Evolutionary conservation across 306 rosid genomes (phyloP), one percentile per base, ranked within the genome.

Genomic region (Trichosanthes cucumerina): DNA sequence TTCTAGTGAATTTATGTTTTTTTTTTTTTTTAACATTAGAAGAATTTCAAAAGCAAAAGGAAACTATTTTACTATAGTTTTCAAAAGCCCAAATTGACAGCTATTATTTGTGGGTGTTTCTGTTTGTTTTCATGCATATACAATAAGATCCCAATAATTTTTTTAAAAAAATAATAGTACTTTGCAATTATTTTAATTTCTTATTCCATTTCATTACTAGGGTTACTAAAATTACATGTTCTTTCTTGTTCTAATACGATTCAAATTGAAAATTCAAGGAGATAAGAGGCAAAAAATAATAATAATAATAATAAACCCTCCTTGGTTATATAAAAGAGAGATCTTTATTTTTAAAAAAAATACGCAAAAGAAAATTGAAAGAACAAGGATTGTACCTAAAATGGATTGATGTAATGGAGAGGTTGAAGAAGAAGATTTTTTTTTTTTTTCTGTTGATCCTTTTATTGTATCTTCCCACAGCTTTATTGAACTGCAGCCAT

Each of bases 401-500:
- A 66, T 26, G 69, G 69, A 13, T 64, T 68, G 75, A 41, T 8
- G 46, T 0, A 19, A 5, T 43, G 23, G 19, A 43, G 16, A 43
- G 75, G 28, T 69, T 23, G 53, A 69, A 43, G 74, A 65, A 34
- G 73, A 36, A 36, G 21, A 59, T 59, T 26, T 34, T 14, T 64
- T 33, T 19, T 26, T 77, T 59, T 24, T 58, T 59, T 1, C 33
- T 16, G 21, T 83, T 88, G 92, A 85, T 84, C 86, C 88, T 84
- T 68, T 44, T 78, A 85, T 80, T 85, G 91, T 90, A 86, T 87
- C 88, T 85, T 90, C 95, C 95, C 95, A 90, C 95, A 90, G 95
- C 95, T 87, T 88, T 90, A 90, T 90, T 90, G 95, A 90, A 90
- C 95, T 83, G 95, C 95, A 88, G 75, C 79, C 69, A 57, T 72